Conservation (phyloP, 192 early-diverging fungal genomes). For the Backusella psychrophila region DNA sequence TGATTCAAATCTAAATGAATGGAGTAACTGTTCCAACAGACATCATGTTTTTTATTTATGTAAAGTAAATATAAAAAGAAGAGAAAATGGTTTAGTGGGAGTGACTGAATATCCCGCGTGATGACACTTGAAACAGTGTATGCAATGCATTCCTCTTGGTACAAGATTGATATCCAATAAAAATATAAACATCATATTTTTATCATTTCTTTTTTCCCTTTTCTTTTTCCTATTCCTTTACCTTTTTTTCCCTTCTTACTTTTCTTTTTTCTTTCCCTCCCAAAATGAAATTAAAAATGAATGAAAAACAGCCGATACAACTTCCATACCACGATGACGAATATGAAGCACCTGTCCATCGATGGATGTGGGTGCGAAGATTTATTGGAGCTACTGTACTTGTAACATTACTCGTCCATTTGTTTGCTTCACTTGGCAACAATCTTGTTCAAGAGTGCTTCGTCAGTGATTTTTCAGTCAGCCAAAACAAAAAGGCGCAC, state of each 20-base stretch:
- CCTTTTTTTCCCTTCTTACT: not conserved
- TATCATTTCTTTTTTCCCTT: not conserved
- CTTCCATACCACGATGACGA: not conserved
- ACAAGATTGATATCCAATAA: not conserved
- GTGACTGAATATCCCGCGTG: not conserved
- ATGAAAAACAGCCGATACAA: not conserved
- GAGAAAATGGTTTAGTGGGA: not conserved
- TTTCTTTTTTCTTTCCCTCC: not conserved
- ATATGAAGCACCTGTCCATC: not conserved
- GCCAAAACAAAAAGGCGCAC: not conserved
- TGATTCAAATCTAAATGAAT: not conserved
- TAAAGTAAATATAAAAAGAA: not conserved
- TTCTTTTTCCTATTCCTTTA: not conserved
- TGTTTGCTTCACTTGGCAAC: not conserved
- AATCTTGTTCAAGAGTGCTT: not conserved
- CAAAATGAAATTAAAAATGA: not conserved
- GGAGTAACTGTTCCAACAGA: too few species aligned
- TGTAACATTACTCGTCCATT: conserved; percentile 4
- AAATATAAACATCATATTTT: not conserved
- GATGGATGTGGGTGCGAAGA: conserved; percentile 14
- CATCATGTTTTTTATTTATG: too few species aligned
- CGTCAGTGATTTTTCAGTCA: not conserved
- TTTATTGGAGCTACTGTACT: not conserved
- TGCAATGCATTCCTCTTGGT: conserved; percentile 3
- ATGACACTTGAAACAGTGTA: not conserved